Base-by-base conservation (phyloP, 495 filamentous ascomycete genomes). In the Friedmanniomyces endolithicus region DNA sequence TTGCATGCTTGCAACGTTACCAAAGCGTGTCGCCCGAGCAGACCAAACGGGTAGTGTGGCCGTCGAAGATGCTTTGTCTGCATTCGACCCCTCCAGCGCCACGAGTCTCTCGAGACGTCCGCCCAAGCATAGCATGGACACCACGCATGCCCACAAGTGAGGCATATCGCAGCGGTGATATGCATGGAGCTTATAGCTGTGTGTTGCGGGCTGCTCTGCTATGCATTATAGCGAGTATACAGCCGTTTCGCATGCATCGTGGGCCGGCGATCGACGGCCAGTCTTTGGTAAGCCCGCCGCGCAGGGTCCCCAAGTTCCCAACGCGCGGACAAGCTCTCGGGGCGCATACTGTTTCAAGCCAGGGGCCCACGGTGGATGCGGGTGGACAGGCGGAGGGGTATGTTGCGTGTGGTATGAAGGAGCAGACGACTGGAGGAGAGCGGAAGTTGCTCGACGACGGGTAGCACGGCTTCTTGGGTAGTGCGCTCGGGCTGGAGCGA, bases 271-370 rank as follows among this genome's bases (percentile, higher is more conserved):
- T 41, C 35, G 35, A 23, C 49, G 49, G 49, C 33, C 49, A 39
- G 34, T 41, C 49, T 24, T 31, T 23, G 20, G 29, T 39, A 16
- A 31, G 49, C n/a, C 11, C 49, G 40, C 20, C 14, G 47, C 2
- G 9, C n/a, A 25, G 20, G 25, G 24, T 33, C 29, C 4, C 11
- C n/a, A 22, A n/a, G n/a, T n/a, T n/a, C n/a, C n/a, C n/a, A n/a
- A n/a, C n/a, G n/a, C n/a, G n/a, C n/a, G n/a, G n/a, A n/a, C n/a
- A n/a, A n/a, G n/a, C n/a, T 39, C 33, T 40, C 49, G 49, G 49
- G 19, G 35, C 49, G 49, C 49, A 20, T 52, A 40, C 49, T 41
- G 49, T 40, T 52, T 52, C 49, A 41, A 41, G 49, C 48, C 23
- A 35, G 47, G 7, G 23, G 47, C 24, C 14, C 17, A 47, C 24